Percentiles rank a stretch among this genome's conserved stretches.
These are phyloP conservation scores for Populus tomentosa DNA, from an alignment of 441 rosid genomes.

Conservation along the genomic window DNA sequence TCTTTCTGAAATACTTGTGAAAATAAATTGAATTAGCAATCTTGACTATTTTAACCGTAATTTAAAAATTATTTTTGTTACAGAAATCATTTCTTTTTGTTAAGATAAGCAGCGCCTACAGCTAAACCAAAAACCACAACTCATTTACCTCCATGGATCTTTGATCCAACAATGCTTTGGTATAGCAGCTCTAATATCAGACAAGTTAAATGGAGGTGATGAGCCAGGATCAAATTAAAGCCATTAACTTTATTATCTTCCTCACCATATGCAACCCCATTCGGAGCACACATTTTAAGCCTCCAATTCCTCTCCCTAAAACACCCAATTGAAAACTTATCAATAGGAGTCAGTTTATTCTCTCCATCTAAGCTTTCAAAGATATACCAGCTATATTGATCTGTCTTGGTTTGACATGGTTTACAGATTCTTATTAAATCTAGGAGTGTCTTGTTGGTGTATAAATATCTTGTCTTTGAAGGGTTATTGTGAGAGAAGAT, in stretches of 20 bases:
- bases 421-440: conserved; percentile 14
- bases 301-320: conserved; percentile 13
- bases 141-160: conserved; percentile 23
- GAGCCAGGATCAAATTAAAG: conserved; percentile 54
- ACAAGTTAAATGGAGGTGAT: conserved; percentile 73
- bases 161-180: conserved; percentile 72
- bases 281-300: no score
- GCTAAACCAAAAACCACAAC: conserved; percentile 76
- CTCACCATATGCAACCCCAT: no score
- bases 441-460: conserved; percentile 14
- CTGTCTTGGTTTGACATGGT: neutral
- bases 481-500: neutral
- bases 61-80: neutral
- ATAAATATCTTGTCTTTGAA: conserved; percentile 23
- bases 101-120: conserved; percentile 62
- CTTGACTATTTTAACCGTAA: neutral
- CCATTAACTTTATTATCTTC: conserved; percentile 11
- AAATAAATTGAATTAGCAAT: no score
- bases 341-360: neutral
- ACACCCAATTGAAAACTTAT: conserved; percentile 21
- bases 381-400: neutral
- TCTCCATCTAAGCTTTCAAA: neutral
- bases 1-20: neutral
- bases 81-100: no score
- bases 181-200: conserved; percentile 86